Conservation (phyloP, 2,329 filamentous ascomycete species). For the Penicillium italicum region DNA sequence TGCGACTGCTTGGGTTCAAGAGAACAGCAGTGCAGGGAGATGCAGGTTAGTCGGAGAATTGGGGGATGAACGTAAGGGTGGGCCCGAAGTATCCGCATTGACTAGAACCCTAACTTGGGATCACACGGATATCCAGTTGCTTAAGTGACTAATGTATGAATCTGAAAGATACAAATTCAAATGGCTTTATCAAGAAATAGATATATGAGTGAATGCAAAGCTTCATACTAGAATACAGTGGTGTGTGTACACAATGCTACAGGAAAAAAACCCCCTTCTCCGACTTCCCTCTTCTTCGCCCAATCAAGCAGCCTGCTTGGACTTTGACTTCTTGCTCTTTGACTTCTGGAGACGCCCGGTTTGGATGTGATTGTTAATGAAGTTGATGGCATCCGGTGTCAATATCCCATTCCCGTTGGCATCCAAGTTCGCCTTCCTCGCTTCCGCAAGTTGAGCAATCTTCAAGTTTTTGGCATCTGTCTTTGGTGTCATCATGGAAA, state of each 20-base stretch:
- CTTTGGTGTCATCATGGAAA: slow-evolving; percentile 47
- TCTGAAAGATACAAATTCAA: not conserved
- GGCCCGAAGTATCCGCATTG: slow-evolving; percentile 8
- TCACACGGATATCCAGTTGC: not conserved
- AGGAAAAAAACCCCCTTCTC: slow-evolving; percentile 1
- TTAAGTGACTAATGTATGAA: too few species aligned
- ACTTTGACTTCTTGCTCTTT: slow-evolving; percentile 10
- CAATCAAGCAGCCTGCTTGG: slow-evolving; percentile 12
- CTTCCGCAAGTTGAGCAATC: slow-evolving; percentile 36
- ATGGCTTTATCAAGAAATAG: not conserved
- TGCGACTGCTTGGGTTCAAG: slow-evolving; percentile 18
- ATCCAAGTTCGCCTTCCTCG: slow-evolving; percentile 34
- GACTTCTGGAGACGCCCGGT: slow-evolving; percentile 11
- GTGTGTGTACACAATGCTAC: slow-evolving; percentile 29
- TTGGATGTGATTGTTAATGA: slow-evolving; percentile 38
- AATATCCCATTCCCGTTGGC: slow-evolving; percentile 38
- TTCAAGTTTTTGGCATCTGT: slow-evolving; percentile 42
- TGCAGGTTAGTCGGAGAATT: slow-evolving; percentile 11
- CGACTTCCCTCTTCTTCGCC: not conserved
- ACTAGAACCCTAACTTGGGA: not conserved
- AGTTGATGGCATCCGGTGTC: slow-evolving; percentile 31
- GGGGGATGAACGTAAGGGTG: slow-evolving; percentile 15
- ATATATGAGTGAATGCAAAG: slow-evolving; percentile 13
- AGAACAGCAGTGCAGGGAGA: slow-evolving; percentile 15
- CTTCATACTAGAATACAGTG: slow-evolving; percentile 28